These are phyloP conservation scores for Butyriboletus appendiculatus DNA, from an alignment of 1,284 basidiomycete genomes.

Conservation along the genomic window DNA sequence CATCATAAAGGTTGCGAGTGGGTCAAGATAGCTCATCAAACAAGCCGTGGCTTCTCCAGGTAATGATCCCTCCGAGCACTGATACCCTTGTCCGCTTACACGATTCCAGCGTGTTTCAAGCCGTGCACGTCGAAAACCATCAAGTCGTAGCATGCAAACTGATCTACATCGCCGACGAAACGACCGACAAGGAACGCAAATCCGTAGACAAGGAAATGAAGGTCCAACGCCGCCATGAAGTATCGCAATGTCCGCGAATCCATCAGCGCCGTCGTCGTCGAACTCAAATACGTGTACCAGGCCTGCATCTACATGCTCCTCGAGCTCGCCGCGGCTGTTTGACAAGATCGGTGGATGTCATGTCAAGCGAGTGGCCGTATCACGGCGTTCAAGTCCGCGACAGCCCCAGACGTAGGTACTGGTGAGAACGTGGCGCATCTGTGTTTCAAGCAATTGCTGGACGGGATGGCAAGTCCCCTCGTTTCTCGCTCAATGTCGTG, in stretches of 20 bases:
- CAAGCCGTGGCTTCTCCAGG: constrained; percentile 85
- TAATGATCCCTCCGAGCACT: constrained; percentile 34
- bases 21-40: constrained; percentile 67
- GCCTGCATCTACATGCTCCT: constrained; percentile 88
- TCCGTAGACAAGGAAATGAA: constrained; percentile 93
- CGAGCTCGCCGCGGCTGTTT: constrained; percentile 91
- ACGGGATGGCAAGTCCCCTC: constrained; percentile 60
- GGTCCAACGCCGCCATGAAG: constrained; percentile 86
- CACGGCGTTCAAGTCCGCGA: neutral
- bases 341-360: constrained; percentile 87
- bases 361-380: neutral
- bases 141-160: constrained; percentile 87
- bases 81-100: neutral
- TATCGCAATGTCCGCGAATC: constrained; percentile 87
- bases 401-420: constrained; percentile 80
- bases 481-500: constrained; percentile 9
- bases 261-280: constrained; percentile 74
- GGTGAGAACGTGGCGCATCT: constrained; percentile 88
- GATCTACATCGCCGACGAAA: constrained; percentile 60
- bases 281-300: constrained; percentile 71
- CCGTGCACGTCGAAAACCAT: constrained; percentile 66
- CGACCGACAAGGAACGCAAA: constrained; percentile 68
- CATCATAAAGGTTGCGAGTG: too few species aligned
- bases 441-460: constrained; percentile 89
- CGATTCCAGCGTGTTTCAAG: constrained; percentile 72